A percentile compares a stretch with the other conserved stretches of the same genome.
phyloP scores from a whole-genome alignment of 305 asterid genomes.

The Fraxinus latifolia region DNA sequence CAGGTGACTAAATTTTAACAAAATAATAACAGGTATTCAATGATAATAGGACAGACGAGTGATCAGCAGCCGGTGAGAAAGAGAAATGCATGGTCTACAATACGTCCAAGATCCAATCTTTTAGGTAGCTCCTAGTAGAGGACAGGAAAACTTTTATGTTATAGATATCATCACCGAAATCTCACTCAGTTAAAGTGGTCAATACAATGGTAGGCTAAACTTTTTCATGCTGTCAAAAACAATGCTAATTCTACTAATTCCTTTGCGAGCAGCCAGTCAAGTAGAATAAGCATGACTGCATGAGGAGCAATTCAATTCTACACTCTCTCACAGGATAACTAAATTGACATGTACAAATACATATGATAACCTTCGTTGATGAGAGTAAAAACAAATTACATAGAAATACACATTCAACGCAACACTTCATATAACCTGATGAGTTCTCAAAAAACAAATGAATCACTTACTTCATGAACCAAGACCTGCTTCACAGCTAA shows the following conservation, averaged over 20 bases:
- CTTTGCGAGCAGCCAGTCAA: background rate
- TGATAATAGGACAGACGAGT: conserved; percentile 12
- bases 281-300: background rate
- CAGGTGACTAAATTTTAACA: background rate
- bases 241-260: background rate
- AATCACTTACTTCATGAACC: conserved; percentile 75
- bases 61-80: background rate
- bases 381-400: background rate
- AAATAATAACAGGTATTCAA: background rate
- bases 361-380: background rate
- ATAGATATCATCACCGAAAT: background rate
- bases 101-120: background rate
- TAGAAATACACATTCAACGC: background rate
- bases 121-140: background rate
- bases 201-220: background rate
- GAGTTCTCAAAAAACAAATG: background rate
- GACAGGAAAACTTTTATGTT: background rate
- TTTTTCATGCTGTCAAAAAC: background rate
- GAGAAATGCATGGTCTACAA: conserved; percentile 6
- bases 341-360: background rate
- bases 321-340: background rate
- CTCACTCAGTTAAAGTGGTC: background rate
- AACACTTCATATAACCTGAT: background rate
- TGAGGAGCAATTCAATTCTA: background rate
- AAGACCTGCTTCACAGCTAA: conserved; percentile 75